phyloP scores from a whole-genome alignment of 495 filamentous ascomycete species.

The Pseudotulostoma volvatum region DNA sequence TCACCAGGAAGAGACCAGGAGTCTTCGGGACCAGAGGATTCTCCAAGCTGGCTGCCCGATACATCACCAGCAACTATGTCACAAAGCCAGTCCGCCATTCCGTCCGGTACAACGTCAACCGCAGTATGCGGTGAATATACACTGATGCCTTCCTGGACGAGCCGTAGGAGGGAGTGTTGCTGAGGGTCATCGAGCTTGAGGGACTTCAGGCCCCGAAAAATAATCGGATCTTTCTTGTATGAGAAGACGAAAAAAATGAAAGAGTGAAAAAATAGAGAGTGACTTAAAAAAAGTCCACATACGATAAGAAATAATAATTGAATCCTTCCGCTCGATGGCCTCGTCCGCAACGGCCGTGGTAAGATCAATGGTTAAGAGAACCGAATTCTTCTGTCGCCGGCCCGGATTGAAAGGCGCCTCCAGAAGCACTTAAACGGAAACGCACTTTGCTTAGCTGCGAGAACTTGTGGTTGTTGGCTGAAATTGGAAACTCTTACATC shows the following conservation, averaged over 20 bases:
- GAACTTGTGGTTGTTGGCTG: background rate
- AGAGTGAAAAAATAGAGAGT: too few species aligned
- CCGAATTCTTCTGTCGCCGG: conserved; percentile 46
- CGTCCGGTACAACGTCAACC: conserved; percentile 72
- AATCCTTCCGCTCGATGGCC: conserved; percentile 59
- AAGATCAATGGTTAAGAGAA: conserved; percentile 83
- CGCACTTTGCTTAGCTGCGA: background rate
- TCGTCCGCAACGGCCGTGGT: conserved; percentile 83
- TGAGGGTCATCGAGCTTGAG: conserved; percentile 72
- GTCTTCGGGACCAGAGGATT: too few species aligned
- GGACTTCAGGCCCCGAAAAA: conserved; percentile 80
- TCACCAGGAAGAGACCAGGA: background rate
- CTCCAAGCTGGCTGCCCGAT: conserved; percentile 2
- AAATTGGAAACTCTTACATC: conserved; percentile 36
- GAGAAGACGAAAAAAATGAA: conserved; percentile 3
- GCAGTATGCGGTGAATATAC: conserved; percentile 95
- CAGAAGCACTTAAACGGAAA: conserved; percentile 41
- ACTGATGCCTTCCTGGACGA: conserved; percentile 79
- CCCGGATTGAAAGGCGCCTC: conserved; percentile 53
- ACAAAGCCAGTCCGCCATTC: conserved; percentile 89
- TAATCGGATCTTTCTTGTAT: conserved; percentile 95
- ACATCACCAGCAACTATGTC: conserved; percentile 55
- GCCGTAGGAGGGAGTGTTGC: conserved; percentile 64
- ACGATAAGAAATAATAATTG: conserved; percentile 82
- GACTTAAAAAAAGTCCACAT: too few species aligned